phyloP scores from a whole-genome alignment of 176 grass and related monocot genomes.

The Raddia distichophylla region DNA sequence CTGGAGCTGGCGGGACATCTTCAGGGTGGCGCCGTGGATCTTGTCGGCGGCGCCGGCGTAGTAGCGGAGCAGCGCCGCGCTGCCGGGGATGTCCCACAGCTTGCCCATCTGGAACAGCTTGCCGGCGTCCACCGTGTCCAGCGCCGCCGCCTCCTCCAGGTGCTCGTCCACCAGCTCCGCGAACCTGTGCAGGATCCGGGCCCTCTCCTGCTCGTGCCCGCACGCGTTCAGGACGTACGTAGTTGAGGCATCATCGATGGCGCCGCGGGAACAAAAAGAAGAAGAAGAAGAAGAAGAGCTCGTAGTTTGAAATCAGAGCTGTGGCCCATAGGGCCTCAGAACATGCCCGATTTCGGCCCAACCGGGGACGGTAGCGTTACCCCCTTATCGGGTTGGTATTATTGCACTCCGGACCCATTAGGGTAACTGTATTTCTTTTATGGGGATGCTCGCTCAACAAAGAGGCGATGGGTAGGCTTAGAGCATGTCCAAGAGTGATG shows the following conservation, averaged over 20 bases:
- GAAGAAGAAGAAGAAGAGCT: background rate
- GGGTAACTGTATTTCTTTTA: background rate
- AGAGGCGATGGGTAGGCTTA: too few relatives aligned
- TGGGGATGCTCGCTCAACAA: too few relatives aligned
- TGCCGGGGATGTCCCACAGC: constrained; percentile 47
- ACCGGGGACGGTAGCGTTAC: background rate
- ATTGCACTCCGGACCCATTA: background rate
- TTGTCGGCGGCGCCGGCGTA: constrained; percentile 86
- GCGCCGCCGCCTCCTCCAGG: constrained; percentile 62
- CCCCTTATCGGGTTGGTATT: background rate
- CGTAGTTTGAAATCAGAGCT: background rate
- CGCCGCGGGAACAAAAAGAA: background rate
- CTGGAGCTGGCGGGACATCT: constrained; percentile 56
- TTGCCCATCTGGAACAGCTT: constrained; percentile 67
- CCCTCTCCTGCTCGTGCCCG: constrained; percentile 51
- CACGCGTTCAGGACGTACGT: too few relatives aligned
- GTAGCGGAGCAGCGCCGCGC: constrained; percentile 55
- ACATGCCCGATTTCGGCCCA: background rate
- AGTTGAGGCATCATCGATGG: background rate
- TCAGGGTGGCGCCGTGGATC: constrained; percentile 78
- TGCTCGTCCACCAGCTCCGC: constrained; percentile 73
- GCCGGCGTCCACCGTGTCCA: constrained; percentile 74
- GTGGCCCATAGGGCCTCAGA: background rate
- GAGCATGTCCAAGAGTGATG: too few relatives aligned
- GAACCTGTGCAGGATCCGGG: constrained; percentile 62